Evolutionary conservation across 768 basidiomycete species (phyloP).

Genomic region (Tulasnella sp.): DNA sequence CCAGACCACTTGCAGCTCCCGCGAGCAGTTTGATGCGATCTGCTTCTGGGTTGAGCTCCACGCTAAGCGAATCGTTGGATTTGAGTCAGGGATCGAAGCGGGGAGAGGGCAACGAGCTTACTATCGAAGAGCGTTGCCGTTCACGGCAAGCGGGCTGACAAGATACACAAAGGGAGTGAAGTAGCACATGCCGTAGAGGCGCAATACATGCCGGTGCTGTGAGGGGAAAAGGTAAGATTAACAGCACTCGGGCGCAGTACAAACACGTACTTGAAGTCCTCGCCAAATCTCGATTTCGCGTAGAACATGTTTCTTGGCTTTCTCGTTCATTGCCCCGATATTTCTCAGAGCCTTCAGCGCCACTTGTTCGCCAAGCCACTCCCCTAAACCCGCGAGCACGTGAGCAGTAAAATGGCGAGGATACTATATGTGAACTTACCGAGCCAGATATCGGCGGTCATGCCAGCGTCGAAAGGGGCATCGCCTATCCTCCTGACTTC

Average conservation of each 20-base stretch:
- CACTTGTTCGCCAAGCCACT: constrained; percentile 48
- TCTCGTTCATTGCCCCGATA: constrained; percentile 38
- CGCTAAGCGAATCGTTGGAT: constrained; percentile 40
- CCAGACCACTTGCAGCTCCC: constrained; percentile 18
- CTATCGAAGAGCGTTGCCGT: constrained; percentile 44
- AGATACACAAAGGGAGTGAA: constrained; percentile 31
- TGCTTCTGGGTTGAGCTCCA: constrained; percentile 15
- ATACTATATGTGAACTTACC: constrained; percentile 35
- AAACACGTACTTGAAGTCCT: constrained; percentile 42
- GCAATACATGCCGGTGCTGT: constrained; percentile 36
- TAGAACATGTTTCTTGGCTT: constrained; percentile 45
- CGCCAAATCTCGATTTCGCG: constrained; percentile 47
- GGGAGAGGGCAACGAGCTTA: constrained; percentile 37
- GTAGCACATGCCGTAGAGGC: constrained; percentile 1
- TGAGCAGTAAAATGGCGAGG: neutral
- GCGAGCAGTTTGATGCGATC: constrained; percentile 19
- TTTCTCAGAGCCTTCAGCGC: constrained; percentile 43
- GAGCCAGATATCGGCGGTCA: constrained; percentile 43
- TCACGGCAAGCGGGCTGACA: constrained; percentile 50
- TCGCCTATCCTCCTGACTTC: constrained; percentile 41
- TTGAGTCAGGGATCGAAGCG: constrained; percentile 40
- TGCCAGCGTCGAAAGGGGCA: constrained; percentile 40
- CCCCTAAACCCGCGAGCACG: constrained; percentile 36
- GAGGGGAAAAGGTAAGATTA: constrained; percentile 39
- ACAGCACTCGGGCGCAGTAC: constrained; percentile 43